Evolutionary conservation across 129 eudicot genomes (phyloP), one percentile per base, ranked within the genome.

Genomic region (Escallonia herrerae): DNA sequence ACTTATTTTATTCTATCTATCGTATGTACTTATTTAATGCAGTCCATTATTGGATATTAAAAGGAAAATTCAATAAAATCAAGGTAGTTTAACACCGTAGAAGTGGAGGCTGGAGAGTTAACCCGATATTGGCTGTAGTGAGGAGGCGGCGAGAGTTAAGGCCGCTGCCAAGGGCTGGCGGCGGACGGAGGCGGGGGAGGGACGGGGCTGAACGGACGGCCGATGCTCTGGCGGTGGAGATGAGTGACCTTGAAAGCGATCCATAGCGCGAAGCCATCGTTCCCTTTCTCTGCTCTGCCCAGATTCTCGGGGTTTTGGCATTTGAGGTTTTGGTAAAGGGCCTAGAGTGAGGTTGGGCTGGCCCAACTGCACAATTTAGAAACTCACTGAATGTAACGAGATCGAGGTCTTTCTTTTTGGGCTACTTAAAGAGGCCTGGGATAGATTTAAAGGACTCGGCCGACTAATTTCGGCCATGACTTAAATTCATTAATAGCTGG

Each of bases 241-340:
- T 66, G 41, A 84, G 64, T 38, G 90, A 52, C 74, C 90, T 60
- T 8, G 88, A 66, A 2, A 79, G 46, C n/a, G 86, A 84, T 68
- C 81, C 83, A 39, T 73, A 55, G 9, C 90, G 86, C 90, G 81
- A 77, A 50, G 90, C 84, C 90, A 84, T 77, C 33, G 33, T 22
- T 22, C 33, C 33, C 33, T 77, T 66, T n/a, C n/a, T n/a, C n/a
- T n/a, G n/a, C 40, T 46, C 37, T 57, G 63, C 15, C 39, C 3
- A 57, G 22, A 8, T 7, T 58, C 63, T 42, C 71, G 51, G 74
- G 81, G 78, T 72, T 71, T 76, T 44, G 56, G 64, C 48, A 6
- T 5, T 46, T 6, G 61, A 4, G 15, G 4, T 39, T 42, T 66
- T 62, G 65, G 72, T 56, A 40, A 33, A 4, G 55, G 13, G 5